phyloP scores from a whole-genome alignment of 1,139 yeast species.

The Sugiyamaella xylanicola region DNA sequence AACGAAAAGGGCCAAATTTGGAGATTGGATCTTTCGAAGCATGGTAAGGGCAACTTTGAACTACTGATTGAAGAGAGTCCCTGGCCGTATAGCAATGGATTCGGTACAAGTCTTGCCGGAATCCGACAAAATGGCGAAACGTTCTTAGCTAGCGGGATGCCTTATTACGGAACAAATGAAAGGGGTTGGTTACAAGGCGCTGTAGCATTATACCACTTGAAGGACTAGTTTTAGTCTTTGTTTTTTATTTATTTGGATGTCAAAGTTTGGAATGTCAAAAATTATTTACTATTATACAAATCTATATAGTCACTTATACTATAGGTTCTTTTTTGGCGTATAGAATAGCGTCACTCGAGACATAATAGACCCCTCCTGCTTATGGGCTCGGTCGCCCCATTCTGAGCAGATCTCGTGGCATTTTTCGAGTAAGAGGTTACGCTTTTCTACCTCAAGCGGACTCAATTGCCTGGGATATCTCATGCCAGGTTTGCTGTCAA shows the following conservation, averaged over 20 bases:
- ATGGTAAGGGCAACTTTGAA: slow-evolving; percentile 19
- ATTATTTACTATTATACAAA: slow-evolving; percentile 1
- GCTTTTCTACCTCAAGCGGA: slow-evolving; percentile 38
- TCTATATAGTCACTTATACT: background rate
- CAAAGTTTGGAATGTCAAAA: background rate
- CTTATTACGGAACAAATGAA: slow-evolving; percentile 46
- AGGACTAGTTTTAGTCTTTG: slow-evolving; percentile 8
- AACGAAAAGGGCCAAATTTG: slow-evolving; percentile 51
- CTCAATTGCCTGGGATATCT: slow-evolving; percentile 36
- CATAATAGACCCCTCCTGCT: slow-evolving; percentile 33
- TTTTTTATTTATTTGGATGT: slow-evolving; percentile 22
- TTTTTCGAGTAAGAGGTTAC: slow-evolving; percentile 36
- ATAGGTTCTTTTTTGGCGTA: slow-evolving; percentile 20
- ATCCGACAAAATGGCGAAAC: slow-evolving; percentile 31
- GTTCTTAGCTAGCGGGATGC: slow-evolving; percentile 50
- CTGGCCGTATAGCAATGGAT: slow-evolving; percentile 44
- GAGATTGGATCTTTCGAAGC: slow-evolving; percentile 39
- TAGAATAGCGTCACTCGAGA: slow-evolving; percentile 33
- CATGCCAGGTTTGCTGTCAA: slow-evolving; percentile 36
- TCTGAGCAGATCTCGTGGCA: slow-evolving; percentile 35
- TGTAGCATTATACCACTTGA: slow-evolving; percentile 29
- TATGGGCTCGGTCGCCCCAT: slow-evolving; percentile 34
- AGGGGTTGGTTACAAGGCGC: slow-evolving; percentile 30
- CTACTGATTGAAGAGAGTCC: slow-evolving; percentile 34
- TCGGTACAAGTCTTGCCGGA: slow-evolving; percentile 45